Base-by-base conservation (phyloP, 495 filamentous ascomycete species). In the Aspergillus bridgeri region DNA sequence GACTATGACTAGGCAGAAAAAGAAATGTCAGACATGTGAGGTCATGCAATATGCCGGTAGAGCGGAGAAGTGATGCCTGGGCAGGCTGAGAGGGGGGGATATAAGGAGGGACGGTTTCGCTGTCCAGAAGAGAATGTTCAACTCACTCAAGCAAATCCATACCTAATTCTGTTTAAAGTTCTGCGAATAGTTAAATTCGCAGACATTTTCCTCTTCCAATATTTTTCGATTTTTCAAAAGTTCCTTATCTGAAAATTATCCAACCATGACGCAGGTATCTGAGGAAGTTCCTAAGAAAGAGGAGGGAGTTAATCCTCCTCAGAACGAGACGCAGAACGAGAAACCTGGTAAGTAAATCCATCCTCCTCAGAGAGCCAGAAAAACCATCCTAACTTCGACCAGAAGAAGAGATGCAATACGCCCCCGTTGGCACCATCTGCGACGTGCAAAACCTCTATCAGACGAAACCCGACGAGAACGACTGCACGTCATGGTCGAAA, bases 361-460 rank as follows among this genome's bases (percentile, higher is more conserved):
- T 4, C 8, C 17, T 38, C 33, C 13, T 15, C 33, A 38, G 1
- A 15, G 11, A 15, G 17, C n/a, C 25, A 27, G 3, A 15, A 9
- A 15, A 38, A 15, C 7, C 33, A 38, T 11, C 7, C 33, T 38
- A 15, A 38, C 33, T 2, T 38, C 33, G 1, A 15, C 13, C 33
- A 47, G n/a, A 47, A 47, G 44, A 47, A 6, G 17, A 47, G 7
- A 47, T 20, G n/a, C 18, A 50, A 6, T 50, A 50, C 33, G 49
- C 49, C 24, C 56, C 56, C 13, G 25, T 47, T 1, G 69, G 65
- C 19, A 62, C 67, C 9, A 60, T 69, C 57, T 72, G 68, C 60
- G 59, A 61, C 11, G 56, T 68, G 1, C 62, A 59, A 48, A 70
- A 71, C 18, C 59, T 77, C 13, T 75, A 75, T 27, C 60, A 75